Evolutionary conservation across 768 basidiomycete species (phyloP).

Genomic region (Atractiella rhizophila): DNA sequence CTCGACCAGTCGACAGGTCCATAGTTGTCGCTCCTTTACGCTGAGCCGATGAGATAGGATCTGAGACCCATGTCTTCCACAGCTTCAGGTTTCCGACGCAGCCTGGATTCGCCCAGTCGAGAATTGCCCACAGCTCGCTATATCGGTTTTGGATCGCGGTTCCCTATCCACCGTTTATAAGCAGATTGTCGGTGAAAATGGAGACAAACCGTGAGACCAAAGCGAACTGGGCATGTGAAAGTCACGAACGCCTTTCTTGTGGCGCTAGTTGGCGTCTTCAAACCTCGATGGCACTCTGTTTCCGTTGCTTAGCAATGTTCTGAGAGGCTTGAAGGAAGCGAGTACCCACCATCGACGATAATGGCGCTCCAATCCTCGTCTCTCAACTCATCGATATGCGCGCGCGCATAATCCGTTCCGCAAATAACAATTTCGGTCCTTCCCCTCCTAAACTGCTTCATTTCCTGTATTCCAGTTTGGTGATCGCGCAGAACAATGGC

Average conservation of each 20-base stretch:
- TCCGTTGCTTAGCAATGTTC: background rate
- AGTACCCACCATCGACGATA: constrained; percentile 42
- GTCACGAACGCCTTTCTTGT: constrained; percentile 43
- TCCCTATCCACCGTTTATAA: too few species aligned
- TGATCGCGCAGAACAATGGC: constrained; percentile 64
- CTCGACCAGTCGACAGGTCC: constrained; percentile 16
- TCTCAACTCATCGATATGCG: constrained; percentile 42
- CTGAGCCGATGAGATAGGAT: constrained; percentile 20
- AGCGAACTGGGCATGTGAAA: constrained; percentile 41
- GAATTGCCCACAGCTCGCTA: constrained; percentile 67
- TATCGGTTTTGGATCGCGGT: constrained; percentile 69
- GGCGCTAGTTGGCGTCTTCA: too few species aligned
- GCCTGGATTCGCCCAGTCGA: constrained; percentile 77
- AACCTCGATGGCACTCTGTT: constrained; percentile 24
- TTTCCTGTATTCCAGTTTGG: constrained; percentile 31
- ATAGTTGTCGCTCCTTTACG: constrained; percentile 16
- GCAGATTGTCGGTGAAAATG: too few species aligned
- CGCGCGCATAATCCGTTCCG: constrained; percentile 47
- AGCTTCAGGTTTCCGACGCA: constrained; percentile 42
- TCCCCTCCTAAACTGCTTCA: constrained; percentile 53
- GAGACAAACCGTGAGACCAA: constrained; percentile 75
- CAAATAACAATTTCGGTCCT: constrained; percentile 61
- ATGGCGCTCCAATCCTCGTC: too few species aligned
- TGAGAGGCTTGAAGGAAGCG: background rate
- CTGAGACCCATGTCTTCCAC: constrained; percentile 44